Conservation (phyloP, 768 basidiomycete species). For the Hebeloma cylindrosporum region DNA sequence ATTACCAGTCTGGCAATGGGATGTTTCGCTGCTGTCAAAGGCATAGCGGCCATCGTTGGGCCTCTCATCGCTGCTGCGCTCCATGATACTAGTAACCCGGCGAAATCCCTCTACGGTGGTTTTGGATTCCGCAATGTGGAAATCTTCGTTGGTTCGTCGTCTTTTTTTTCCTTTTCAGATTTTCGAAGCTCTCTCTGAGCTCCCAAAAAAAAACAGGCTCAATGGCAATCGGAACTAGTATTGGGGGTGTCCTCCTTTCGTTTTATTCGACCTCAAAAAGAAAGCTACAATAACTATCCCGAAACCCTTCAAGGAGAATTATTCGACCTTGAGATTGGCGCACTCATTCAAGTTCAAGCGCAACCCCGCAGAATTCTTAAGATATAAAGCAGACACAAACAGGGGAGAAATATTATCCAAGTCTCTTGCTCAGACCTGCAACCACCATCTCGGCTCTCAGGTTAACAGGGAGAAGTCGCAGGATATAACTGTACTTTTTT, state of each 20-base stretch:
- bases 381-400: too few species aligned
- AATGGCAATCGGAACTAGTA: slow-evolving; percentile 3
- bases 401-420: too few species aligned
- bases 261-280: slow-evolving; percentile 8
- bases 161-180: not conserved
- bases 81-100: slow-evolving; percentile 1
- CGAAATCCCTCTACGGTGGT: slow-evolving; percentile 9
- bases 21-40: slow-evolving; percentile 10
- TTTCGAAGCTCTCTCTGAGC: not conserved
- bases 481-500: too few species aligned
- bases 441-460: too few species aligned
- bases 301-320: not conserved
- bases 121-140: slow-evolving; percentile 13
- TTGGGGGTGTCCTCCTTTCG: slow-evolving; percentile 5
- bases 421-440: too few species aligned
- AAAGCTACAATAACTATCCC: not conserved
- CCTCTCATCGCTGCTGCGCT: slow-evolving; percentile 11
- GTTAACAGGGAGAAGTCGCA: too few species aligned
- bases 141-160: slow-evolving; percentile 13
- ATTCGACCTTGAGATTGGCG: not conserved
- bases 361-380: too few species aligned
- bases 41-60: slow-evolving; percentile 10
- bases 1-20: slow-evolving; percentile 15
- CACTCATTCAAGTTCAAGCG: too few species aligned
- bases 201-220: not conserved